A percentile compares a stretch with the other conserved stretches of the same genome.
Conservation (phyloP, 768 basidiomycete species). For the Lentinula lateritia region DNA sequence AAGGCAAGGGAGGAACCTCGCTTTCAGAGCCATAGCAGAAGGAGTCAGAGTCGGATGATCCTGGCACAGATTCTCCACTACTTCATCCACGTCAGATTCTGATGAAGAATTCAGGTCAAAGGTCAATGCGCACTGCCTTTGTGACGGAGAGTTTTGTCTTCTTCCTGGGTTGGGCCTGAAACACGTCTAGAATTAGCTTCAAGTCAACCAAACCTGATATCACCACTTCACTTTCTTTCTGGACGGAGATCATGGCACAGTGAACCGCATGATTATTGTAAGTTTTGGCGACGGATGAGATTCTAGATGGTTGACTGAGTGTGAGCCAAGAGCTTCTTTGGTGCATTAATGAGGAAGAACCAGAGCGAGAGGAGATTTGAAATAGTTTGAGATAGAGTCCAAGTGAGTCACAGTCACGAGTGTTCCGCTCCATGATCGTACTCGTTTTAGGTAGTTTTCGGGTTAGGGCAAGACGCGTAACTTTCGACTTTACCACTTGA, state of each 20-base stretch:
- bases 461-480: neutral
- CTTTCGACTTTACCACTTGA: neutral
- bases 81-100: conserved; percentile 25
- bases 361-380: neutral
- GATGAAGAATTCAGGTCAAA: conserved; percentile 54
- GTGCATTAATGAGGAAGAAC: no score
- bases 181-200: neutral
- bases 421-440: neutral
- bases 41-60: conserved; percentile 27
- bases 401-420: neutral
- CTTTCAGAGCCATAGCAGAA: conserved; percentile 39
- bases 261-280: conserved; percentile 39
- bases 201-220: conserved; percentile 3
- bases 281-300: neutral
- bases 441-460: neutral
- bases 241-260: conserved; percentile 48
- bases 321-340: neutral
- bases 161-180: neutral
- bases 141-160: conserved; percentile 9
- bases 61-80: conserved; percentile 28
- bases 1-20: conserved; percentile 26
- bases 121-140: conserved; percentile 35
- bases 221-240: conserved; percentile 28
- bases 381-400: neutral
- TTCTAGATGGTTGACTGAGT: neutral